Conservation (phyloP, 108 stramenopile genomes). For the Nitzschia sp. region DNA sequence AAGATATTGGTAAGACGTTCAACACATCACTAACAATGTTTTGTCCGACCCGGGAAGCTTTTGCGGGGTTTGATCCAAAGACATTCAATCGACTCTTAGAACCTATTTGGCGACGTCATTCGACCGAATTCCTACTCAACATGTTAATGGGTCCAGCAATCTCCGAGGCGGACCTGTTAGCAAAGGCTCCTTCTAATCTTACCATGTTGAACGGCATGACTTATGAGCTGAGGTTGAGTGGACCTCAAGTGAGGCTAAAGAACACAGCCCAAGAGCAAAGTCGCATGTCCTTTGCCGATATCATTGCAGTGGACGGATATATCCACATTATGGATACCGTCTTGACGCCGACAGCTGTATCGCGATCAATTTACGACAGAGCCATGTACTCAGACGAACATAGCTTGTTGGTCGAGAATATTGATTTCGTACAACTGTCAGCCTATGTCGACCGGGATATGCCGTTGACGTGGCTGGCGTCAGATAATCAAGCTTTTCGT, state of each 20-base stretch:
- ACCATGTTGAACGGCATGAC: constrained; percentile 36
- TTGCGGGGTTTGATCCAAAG: constrained; percentile 28
- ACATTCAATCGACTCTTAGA: constrained; percentile 31
- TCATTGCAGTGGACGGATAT: constrained; percentile 33
- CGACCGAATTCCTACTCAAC: constrained; percentile 34
- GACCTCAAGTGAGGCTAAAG: constrained; percentile 23
- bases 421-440: constrained; percentile 33
- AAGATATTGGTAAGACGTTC: constrained; percentile 20
- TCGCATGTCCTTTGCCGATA: constrained; percentile 29
- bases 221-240: constrained; percentile 30
- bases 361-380: constrained; percentile 26
- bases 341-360: constrained; percentile 31
- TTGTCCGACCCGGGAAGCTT: constrained; percentile 35
- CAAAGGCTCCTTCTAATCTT: constrained; percentile 24
- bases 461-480: constrained; percentile 35
- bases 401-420: constrained; percentile 21
- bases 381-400: constrained; percentile 4
- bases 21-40: constrained; percentile 31
- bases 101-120: constrained; percentile 38
- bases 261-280: constrained; percentile 25
- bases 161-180: constrained; percentile 16
- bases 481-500: constrained; percentile 27
- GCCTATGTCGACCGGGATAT: constrained; percentile 24
- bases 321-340: constrained; percentile 26
- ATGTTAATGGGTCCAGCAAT: constrained; percentile 16